Percentiles rank a stretch among this genome's conserved stretches.
Evolutionary conservation across 257 asterid species (phyloP).

Genomic region (Craterostigma plantagineum): DNA sequence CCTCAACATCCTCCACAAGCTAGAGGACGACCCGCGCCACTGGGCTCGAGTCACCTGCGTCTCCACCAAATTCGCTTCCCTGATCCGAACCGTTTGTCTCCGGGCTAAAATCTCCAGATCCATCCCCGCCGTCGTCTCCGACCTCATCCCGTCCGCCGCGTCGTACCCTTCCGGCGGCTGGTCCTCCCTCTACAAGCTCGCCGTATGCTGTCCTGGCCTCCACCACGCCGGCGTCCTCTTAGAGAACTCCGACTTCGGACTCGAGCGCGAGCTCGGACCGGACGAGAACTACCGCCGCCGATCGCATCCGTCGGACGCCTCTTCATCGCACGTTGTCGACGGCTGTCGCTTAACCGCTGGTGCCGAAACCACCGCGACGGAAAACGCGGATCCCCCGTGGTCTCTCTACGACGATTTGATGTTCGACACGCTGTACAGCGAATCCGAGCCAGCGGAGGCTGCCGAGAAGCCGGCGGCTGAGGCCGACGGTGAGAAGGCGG

Average conservation of each 20-base stretch:
- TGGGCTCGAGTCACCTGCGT: conserved; percentile 90
- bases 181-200: conserved; percentile 72
- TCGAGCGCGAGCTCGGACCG: conserved; percentile 78
- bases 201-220: conserved; percentile 85
- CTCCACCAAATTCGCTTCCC: conserved; percentile 48
- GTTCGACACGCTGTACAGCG: conserved; percentile 48
- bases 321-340: conserved; percentile 12
- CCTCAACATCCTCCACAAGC: conserved; percentile 60
- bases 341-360: too few species aligned
- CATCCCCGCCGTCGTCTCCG: conserved; percentile 66
- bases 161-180: too few species aligned
- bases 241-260: conserved; percentile 84
- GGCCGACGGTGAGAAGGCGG: conserved; percentile 11
- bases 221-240: conserved; percentile 73
- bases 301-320: conserved; percentile 3
- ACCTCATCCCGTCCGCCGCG: conserved; percentile 27
- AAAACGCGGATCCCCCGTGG: conserved; percentile 43
- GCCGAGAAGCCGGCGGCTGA: conserved; percentile 10
- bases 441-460: conserved; percentile 42
- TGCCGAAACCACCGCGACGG: conserved; percentile 9
- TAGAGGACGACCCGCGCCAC: conserved; percentile 68
- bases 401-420: conserved; percentile 71
- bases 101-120: conserved; percentile 42
- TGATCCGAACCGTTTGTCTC: conserved; percentile 53
- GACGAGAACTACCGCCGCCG: conserved; percentile 24